Evolutionary conservation across 768 basidiomycete species (phyloP).

Genomic region (Podaxis pistillaris): DNA sequence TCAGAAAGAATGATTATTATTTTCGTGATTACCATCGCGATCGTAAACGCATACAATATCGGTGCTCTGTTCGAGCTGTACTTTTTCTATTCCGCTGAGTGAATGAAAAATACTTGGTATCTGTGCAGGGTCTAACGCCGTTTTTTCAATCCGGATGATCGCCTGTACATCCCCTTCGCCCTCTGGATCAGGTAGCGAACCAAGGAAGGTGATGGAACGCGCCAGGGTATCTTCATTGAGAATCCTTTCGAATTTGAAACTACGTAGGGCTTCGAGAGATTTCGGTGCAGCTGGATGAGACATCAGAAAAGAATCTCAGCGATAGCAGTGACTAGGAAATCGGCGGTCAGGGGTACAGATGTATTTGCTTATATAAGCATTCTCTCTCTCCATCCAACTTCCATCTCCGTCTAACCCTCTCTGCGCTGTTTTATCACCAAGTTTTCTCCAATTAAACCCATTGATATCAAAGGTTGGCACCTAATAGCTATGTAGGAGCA

Average conservation of each 20-base stretch:
- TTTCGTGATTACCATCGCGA: not conserved
- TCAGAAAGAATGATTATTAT: conserved; percentile 1
- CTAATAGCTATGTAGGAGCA: no score
- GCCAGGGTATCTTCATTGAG: conserved; percentile 64
- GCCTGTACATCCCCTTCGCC: conserved; percentile 36
- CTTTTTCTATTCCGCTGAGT: conserved; percentile 37
- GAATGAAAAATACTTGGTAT: conserved; percentile 36
- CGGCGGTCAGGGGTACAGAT: no score
- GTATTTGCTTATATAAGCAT: no score
- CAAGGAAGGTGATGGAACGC: conserved; percentile 65
- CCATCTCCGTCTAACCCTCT: no score
- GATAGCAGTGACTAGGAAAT: not conserved
- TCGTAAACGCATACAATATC: conserved; percentile 55
- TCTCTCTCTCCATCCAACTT: no score
- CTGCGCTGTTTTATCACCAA: no score
- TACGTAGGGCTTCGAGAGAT: conserved; percentile 35
- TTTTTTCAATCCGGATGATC: conserved; percentile 79
- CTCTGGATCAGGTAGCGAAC: conserved; percentile 46
- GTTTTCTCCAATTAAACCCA: not conserved
- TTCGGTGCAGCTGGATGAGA: conserved; percentile 31
- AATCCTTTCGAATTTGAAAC: conserved; percentile 54
- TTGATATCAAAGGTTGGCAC: no score
- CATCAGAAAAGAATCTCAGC: conserved; percentile 21
- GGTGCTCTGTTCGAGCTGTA: conserved; percentile 53
- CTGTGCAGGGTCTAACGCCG: conserved; percentile 51